Evolutionary conservation across 257 asterid genomes (phyloP), one percentile per base, ranked within the genome.

Genomic region (Gentiana dahurica): DNA sequence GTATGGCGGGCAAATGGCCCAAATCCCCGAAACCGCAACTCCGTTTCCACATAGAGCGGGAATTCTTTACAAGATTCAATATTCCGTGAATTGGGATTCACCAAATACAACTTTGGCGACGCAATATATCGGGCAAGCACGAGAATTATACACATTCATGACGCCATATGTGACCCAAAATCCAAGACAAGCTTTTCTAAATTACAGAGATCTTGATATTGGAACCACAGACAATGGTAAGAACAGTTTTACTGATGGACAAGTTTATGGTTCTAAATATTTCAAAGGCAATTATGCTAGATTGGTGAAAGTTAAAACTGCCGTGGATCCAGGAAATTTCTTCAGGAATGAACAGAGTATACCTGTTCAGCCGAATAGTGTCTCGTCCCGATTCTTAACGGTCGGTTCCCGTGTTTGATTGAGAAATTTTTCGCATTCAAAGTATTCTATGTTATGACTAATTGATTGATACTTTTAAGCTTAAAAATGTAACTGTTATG

Each of bases 281-380:
- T 24, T 13, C 59, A 58, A 0, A 24, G 33, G 24, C 1, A 53
- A 54, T 48, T 54, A 43, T 13, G 54, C 53, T 44, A 53, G 67
- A 6, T 34, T 45, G 44, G 60, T 53, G 51, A 53, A 35, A 43
- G 46, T 53, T 46, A 62, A 62, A 58, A 51, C 60, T 3, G 1
- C 12, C 1, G 60, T 45, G 33, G 66, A 61, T 61, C 67, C 60
- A 1, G 10, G 32, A 6, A 44, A 55, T 45, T 49, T 48, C 49
- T 63, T 55, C 61, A 46, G 50, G 36, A 63, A 63, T 36, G 56
- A 63, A 56, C 62, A 63, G 34, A 63, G 68, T n/a, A 55, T 63
- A 15, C 61, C 62, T 35, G 7, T 51, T 47, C 51, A 43, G 58
- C 24, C 24, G 24, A 24, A 1, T 24, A 24, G 1, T 24, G 24